A percentile compares a stretch with the other conserved stretches of the same genome.
phyloP scores from a whole-genome alignment of 2,329 filamentous ascomycete genomes.

The Trichoderma gracile region DNA sequence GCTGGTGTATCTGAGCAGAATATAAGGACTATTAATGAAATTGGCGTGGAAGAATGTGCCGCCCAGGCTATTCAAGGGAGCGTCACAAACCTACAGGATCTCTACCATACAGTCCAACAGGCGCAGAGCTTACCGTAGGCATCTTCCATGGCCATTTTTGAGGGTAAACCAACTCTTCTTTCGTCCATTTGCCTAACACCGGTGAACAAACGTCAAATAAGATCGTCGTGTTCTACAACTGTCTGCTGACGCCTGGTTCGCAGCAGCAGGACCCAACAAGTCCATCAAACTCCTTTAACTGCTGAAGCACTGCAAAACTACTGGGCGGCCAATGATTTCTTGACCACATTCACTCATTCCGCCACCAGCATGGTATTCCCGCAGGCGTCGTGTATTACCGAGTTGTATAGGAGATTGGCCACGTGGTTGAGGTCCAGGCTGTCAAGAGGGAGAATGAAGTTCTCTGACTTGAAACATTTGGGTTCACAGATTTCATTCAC shows the following conservation, averaged over 20 bases:
- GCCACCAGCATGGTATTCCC: conserved; percentile 39
- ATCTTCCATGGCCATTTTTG: conserved; percentile 40
- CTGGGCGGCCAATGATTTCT: no score
- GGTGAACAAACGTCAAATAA: not conserved
- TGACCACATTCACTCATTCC: conserved; percentile 43
- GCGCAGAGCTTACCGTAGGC: conserved; percentile 39
- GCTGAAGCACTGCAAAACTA: conserved; percentile 31
- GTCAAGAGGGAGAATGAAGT: not conserved
- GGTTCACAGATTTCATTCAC: no score
- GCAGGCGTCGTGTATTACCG: conserved; percentile 43
- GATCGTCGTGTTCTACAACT: not conserved
- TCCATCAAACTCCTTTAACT: conserved; percentile 39
- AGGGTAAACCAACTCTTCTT: conserved; percentile 1
- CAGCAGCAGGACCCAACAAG: conserved; percentile 35
- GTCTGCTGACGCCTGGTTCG: conserved; percentile 32
- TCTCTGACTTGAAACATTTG: no score
- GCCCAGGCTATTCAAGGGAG: conserved; percentile 9
- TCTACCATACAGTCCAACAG: conserved; percentile 16
- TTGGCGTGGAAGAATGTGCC: conserved; percentile 21
- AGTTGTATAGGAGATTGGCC: conserved; percentile 42
- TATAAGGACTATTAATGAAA: conserved; percentile 12
- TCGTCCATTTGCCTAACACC: not conserved
- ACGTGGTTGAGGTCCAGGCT: conserved; percentile 31
- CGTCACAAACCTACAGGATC: conserved; percentile 20
- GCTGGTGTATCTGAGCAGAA: conserved; percentile 16